Evolutionary conservation across 2,329 filamentous ascomycete species (phyloP).

Genomic region (Pseudogymnoascus sp.): DNA sequence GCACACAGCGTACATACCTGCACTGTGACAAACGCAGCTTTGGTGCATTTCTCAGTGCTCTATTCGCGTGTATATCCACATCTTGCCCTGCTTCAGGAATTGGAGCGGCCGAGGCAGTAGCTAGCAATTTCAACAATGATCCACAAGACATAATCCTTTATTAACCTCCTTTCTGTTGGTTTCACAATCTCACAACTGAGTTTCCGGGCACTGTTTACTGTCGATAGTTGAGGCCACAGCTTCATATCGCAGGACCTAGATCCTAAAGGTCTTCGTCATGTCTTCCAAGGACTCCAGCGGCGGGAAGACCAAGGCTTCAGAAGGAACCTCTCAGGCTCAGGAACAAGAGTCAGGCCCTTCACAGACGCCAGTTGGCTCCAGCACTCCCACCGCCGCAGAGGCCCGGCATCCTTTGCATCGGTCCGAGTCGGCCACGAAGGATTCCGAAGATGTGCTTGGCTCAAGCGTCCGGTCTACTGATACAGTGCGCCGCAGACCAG

Average conservation of each 20-base stretch:
- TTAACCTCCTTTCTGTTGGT: neutral
- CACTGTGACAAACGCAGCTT: neutral
- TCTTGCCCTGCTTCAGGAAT: neutral
- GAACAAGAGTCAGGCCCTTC: slow-evolving; percentile 12
- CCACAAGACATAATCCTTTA: neutral
- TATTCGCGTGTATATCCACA: neutral
- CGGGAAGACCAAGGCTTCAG: neutral
- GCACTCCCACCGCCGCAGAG: slow-evolving; percentile 43
- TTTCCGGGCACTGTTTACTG: neutral
- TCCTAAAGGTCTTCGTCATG: neutral
- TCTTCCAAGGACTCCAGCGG: neutral
- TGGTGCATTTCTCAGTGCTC: neutral
- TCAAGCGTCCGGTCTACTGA: slow-evolving; percentile 54
- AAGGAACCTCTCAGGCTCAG: slow-evolving; percentile 7
- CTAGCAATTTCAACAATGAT: slow-evolving; percentile 4
- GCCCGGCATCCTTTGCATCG: slow-evolving; percentile 35
- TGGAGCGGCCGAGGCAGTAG: neutral
- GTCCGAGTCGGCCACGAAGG: slow-evolving; percentile 22
- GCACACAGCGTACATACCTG: neutral
- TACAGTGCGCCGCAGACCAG: slow-evolving; percentile 51
- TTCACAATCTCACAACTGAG: neutral
- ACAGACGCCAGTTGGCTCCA: slow-evolving; percentile 22
- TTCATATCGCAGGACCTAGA: neutral
- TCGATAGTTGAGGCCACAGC: neutral
- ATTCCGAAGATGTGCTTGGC: slow-evolving; percentile 39